These are phyloP conservation scores for Grosmannia serpens DNA, from an alignment of 2,329 filamentous ascomycete species.

Conservation along the genomic window DNA sequence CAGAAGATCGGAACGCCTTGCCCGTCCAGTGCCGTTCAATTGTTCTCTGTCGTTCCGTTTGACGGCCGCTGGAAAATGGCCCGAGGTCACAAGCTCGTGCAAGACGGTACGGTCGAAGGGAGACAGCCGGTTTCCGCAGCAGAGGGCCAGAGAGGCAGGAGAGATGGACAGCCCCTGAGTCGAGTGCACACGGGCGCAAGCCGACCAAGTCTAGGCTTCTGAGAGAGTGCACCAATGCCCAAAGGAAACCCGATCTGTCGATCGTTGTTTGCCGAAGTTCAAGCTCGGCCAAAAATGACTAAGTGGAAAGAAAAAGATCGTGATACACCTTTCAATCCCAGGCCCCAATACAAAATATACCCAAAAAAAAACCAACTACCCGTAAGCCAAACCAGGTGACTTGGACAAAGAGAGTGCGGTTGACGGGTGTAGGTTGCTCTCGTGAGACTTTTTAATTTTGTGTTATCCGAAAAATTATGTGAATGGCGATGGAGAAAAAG, in stretches of 20 bases:
- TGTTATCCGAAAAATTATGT: conserved; percentile 2
- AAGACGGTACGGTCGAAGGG: no score
- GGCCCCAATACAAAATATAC: not conserved
- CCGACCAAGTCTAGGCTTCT: not conserved
- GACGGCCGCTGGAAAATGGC: no score
- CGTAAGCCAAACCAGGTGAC: not conserved
- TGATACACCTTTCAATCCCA: conserved; percentile 2
- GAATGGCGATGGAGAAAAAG: conserved; percentile 3
- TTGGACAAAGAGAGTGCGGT: not conserved
- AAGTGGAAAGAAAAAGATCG: not conserved
- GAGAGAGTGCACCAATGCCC: not conserved
- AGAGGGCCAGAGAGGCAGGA: no score
- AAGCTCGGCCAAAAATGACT: not conserved
- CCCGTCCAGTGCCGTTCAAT: not conserved
- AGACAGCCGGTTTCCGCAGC: no score
- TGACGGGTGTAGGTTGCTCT: conserved; percentile 3
- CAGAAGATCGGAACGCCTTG: not conserved
- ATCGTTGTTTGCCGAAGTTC: not conserved
- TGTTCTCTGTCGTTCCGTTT: not conserved
- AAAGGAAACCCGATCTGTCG: not conserved
- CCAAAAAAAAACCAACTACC: not conserved
- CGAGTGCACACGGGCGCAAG: not conserved
- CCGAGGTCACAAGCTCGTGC: no score
- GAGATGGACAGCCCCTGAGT: no score
- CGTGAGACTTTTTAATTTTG: conserved; percentile 11